Evolutionary conservation across 2,329 filamentous ascomycete genomes (phyloP).

Genomic region (Dendryphion nanum): DNA sequence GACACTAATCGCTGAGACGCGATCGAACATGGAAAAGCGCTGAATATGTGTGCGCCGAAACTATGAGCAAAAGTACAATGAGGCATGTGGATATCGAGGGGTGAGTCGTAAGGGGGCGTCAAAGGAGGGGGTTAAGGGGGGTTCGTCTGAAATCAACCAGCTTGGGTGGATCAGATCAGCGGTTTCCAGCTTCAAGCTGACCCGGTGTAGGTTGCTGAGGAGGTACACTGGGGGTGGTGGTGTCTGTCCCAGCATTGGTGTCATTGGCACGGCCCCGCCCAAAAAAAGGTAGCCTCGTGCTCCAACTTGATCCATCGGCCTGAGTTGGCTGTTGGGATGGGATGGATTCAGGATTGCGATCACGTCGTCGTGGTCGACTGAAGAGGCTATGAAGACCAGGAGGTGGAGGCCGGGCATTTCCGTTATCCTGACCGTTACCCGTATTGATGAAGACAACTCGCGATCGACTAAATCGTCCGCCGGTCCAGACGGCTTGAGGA

Average conservation of each 20-base stretch:
- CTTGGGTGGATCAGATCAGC: background rate
- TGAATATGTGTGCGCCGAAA: background rate
- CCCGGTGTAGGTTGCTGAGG: slow-evolving; percentile 34
- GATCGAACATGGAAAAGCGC: background rate
- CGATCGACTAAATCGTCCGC: slow-evolving; percentile 29
- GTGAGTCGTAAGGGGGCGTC: slow-evolving; percentile 1
- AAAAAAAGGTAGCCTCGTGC: slow-evolving; percentile 28
- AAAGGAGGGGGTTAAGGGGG: background rate
- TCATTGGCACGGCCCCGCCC: slow-evolving; percentile 22
- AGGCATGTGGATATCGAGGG: background rate
- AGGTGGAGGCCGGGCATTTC: slow-evolving; percentile 8
- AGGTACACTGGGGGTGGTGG: too few relatives aligned
- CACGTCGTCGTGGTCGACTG: slow-evolving; percentile 23
- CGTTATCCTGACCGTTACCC: slow-evolving; percentile 5
- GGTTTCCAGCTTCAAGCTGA: slow-evolving; percentile 36
- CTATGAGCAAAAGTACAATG: background rate
- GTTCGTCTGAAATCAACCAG: background rate
- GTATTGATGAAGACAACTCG: slow-evolving; percentile 27
- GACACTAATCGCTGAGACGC: background rate
- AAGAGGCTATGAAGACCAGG: slow-evolving; percentile 17
- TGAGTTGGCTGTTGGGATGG: slow-evolving; percentile 10
- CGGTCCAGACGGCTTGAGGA: slow-evolving; percentile 33
- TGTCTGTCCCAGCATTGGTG: slow-evolving; percentile 12
- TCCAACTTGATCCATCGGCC: slow-evolving; percentile 18
- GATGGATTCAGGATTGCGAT: slow-evolving; percentile 13